These are phyloP conservation scores for Manihot esculenta DNA, from an alignment of 441 rosid species.

Conservation along the genomic window DNA sequence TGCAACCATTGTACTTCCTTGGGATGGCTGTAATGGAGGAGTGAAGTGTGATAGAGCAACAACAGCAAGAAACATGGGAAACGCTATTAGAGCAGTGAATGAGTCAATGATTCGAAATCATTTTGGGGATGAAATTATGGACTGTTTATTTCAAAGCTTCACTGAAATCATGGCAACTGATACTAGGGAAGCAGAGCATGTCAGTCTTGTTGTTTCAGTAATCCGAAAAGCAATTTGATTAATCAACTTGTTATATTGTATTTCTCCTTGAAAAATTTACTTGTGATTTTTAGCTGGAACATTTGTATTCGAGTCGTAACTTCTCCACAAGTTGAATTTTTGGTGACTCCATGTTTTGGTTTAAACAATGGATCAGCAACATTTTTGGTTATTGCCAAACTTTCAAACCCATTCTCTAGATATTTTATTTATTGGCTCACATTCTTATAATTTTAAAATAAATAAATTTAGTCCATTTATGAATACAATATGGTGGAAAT, in stretches of 20 bases:
- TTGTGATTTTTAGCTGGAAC: too few species aligned
- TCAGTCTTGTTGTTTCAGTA: constrained; percentile 30
- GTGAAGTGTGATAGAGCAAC: constrained; percentile 22
- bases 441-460: background rate
- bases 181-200: constrained; percentile 36
- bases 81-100: constrained; percentile 34
- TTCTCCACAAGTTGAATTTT: background rate
- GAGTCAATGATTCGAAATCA: constrained; percentile 40
- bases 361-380: background rate
- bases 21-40: constrained; percentile 38
- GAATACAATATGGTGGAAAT: too few species aligned
- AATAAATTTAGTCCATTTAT: background rate
- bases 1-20: constrained; percentile 19
- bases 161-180: constrained; percentile 32
- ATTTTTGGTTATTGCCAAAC: background rate
- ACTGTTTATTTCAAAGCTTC: constrained; percentile 33
- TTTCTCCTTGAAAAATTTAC: too few species aligned
- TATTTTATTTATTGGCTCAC: background rate
- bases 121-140: constrained; percentile 37
- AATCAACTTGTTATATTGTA: too few species aligned
- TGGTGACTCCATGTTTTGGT: background rate
- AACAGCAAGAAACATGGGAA: constrained; percentile 31
- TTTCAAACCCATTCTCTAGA: background rate
- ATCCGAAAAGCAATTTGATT: constrained; percentile 22
- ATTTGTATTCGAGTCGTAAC: background rate